Percentiles rank a stretch among this genome's conserved stretches.
These are phyloP conservation scores for Tephrocybe rancida DNA, from an alignment of 768 basidiomycete genomes.

Conservation along the genomic window DNA sequence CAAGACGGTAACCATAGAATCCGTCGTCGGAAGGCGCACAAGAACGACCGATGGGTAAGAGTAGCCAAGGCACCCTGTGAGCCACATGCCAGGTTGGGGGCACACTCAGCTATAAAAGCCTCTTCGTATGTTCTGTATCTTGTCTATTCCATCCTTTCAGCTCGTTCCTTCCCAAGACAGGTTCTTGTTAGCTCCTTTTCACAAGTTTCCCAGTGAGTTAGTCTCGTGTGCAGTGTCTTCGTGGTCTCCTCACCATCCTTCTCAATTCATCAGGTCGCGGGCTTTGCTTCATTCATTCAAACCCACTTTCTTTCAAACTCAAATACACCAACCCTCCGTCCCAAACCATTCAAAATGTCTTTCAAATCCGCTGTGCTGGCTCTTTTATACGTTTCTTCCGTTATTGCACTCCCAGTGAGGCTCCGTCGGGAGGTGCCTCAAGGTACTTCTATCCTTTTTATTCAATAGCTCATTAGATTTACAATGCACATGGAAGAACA, in stretches of 20 bases:
- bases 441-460: slow-evolving; percentile 36
- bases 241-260: background rate
- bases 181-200: slow-evolving; percentile 44
- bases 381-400: slow-evolving; percentile 35
- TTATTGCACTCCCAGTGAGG: slow-evolving; percentile 45
- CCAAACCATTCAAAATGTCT: slow-evolving; percentile 28
- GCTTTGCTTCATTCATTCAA: slow-evolving; percentile 12
- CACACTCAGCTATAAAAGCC: slow-evolving; percentile 3
- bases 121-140: background rate
- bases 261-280: slow-evolving; percentile 4
- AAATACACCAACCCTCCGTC: slow-evolving; percentile 23
- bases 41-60: background rate
- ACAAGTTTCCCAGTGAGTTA: slow-evolving; percentile 28
- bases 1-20: slow-evolving; percentile 6
- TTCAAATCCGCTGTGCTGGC: slow-evolving; percentile 35
- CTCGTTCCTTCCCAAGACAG: slow-evolving; percentile 51
- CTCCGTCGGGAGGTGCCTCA: slow-evolving; percentile 60
- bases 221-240: background rate
- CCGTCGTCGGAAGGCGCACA: slow-evolving; percentile 3
- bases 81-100: background rate
- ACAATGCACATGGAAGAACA: slow-evolving; percentile 43
- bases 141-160: slow-evolving; percentile 22
- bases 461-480: background rate
- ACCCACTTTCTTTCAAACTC: slow-evolving; percentile 20
- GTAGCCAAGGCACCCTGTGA: background rate